Evolutionary conservation across 257 asterid genomes (phyloP).

Genomic region (Solanum lycopersicoides): DNA sequence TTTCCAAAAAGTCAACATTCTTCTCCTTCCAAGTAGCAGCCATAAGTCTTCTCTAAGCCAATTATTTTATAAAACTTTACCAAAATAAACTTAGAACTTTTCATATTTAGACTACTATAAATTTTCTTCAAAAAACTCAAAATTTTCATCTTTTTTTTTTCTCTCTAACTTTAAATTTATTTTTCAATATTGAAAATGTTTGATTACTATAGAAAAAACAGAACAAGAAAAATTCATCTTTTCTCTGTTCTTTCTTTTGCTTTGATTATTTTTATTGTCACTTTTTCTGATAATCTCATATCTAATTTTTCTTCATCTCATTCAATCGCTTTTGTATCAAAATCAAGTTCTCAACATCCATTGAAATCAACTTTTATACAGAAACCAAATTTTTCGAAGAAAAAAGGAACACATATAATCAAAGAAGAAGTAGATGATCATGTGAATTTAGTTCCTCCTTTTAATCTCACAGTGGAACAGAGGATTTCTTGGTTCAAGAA

Average conservation of each 20-base stretch:
- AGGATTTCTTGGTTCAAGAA: slow-evolving; percentile 9
- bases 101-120: background rate
- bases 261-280: slow-evolving; percentile 13
- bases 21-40: background rate
- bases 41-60: background rate
- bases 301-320: slow-evolving; percentile 14
- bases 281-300: slow-evolving; percentile 12
- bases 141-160: background rate
- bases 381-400: background rate
- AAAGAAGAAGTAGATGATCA: slow-evolving; percentile 4
- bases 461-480: background rate
- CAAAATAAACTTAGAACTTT: background rate
- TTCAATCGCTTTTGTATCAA: background rate
- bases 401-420: background rate
- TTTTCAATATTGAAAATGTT: slow-evolving; percentile 14
- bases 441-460: background rate
- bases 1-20: background rate
- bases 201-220: slow-evolving; percentile 13
- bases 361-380: background rate
- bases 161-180: background rate
- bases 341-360: background rate
- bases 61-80: background rate
- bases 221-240: slow-evolving; percentile 12
- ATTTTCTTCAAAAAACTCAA: background rate
- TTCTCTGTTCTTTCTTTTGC: slow-evolving; percentile 24